Evolutionary conservation across 768 basidiomycete genomes (phyloP).

Genomic region (Lactarius deliciosus): DNA sequence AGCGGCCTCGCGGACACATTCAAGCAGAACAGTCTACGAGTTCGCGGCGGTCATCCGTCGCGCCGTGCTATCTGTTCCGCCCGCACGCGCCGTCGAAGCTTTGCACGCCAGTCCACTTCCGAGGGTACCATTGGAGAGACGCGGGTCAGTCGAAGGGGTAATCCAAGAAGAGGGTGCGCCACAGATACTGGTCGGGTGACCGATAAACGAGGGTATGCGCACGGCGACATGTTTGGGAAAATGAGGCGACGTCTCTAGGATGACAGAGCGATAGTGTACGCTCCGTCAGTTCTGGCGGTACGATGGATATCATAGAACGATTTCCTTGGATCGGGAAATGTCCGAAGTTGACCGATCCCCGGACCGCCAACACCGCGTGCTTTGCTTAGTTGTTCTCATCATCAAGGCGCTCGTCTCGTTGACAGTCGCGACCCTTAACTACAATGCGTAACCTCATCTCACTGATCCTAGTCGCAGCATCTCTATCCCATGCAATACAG

Average conservation of each 20-base stretch:
- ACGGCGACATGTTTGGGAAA: slow-evolving; percentile 53
- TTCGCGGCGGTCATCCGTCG: slow-evolving; percentile 24
- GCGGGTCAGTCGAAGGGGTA: slow-evolving; percentile 68
- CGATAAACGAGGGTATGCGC: slow-evolving; percentile 52
- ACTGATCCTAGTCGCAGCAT: slow-evolving; percentile 31
- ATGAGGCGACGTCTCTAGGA: slow-evolving; percentile 57
- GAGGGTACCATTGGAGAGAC: slow-evolving; percentile 30
- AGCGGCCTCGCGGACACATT: slow-evolving; percentile 20
- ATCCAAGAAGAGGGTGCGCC: slow-evolving; percentile 62
- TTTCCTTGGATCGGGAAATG: background rate
- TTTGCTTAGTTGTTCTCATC: too few species aligned
- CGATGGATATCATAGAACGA: slow-evolving; percentile 27
- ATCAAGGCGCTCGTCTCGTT: background rate
- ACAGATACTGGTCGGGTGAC: slow-evolving; percentile 56
- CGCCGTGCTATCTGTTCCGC: slow-evolving; percentile 21
- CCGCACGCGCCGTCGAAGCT: slow-evolving; percentile 26
- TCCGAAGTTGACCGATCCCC: background rate
- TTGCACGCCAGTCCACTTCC: slow-evolving; percentile 21
- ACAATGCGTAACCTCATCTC: slow-evolving; percentile 28
- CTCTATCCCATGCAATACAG: slow-evolving; percentile 38
- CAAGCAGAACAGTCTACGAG: slow-evolving; percentile 22
- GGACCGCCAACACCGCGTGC: background rate
- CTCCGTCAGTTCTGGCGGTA: slow-evolving; percentile 62
- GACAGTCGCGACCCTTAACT: background rate
- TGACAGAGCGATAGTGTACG: slow-evolving; percentile 55